These are phyloP conservation scores for Vigna radiata DNA, from an alignment of 306 rosid species.

Conservation along the genomic window DNA sequence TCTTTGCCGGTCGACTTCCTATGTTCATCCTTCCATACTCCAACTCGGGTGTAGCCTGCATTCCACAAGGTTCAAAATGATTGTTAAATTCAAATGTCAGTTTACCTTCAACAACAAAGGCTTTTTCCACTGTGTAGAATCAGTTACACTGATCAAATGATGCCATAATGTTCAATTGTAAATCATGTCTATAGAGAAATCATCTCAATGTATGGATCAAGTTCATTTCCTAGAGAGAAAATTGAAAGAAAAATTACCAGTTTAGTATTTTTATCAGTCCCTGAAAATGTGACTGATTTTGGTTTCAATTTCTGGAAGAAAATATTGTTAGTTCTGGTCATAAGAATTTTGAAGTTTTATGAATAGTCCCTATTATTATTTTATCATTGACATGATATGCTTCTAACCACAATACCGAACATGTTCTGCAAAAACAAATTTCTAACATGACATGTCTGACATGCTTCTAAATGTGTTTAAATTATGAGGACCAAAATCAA, in stretches of 20 bases:
- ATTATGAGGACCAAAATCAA: neutral
- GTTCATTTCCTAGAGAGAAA: neutral
- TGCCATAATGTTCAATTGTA: neutral
- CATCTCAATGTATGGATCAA: neutral
- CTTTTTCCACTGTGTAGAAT: neutral
- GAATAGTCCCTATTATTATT: neutral
- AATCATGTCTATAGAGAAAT: neutral
- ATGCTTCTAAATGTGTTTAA: no score
- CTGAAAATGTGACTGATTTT: neutral
- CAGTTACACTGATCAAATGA: neutral
- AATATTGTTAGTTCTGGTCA: no score
- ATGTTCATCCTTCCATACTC: constrained; percentile 98
- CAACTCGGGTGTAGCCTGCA: constrained; percentile 93
- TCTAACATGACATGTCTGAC: no score
- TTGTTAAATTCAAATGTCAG: constrained; percentile 10
- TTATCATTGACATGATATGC: neutral
- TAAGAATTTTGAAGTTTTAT: no score
- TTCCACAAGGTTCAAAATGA: constrained; percentile 29
- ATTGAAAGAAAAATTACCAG: neutral
- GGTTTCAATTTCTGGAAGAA: no score
- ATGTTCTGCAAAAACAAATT: neutral
- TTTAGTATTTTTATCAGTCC: neutral
- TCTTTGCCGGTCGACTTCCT: constrained; percentile 93
- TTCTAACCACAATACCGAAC: neutral
- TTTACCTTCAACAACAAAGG: neutral